Percentiles rank a stretch among this genome's conserved stretches.
Conservation (phyloP, 306 rosid species). For the Fragaria iinumae region DNA sequence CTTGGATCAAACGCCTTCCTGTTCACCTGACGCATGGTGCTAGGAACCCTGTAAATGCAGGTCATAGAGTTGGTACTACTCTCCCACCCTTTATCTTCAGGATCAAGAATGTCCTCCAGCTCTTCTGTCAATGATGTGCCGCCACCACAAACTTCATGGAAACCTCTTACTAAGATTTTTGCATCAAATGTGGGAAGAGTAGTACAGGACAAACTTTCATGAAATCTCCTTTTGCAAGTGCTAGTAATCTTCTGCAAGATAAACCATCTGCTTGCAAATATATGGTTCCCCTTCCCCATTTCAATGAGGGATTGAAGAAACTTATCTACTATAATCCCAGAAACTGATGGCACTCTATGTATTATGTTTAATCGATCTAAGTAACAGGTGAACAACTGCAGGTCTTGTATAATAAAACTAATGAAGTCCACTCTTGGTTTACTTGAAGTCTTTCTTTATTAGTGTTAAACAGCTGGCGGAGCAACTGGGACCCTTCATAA, state of each 20-base stretch:
- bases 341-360: background rate
- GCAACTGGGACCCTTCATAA: background rate
- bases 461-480: background rate
- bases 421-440: background rate
- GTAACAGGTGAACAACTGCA: background rate
- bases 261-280: background rate
- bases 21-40: background rate
- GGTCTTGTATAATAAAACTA: background rate
- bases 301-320: background rate
- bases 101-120: background rate
- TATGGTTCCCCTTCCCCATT: background rate
- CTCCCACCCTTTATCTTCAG: background rate
- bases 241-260: background rate
- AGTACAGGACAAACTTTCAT: background rate
- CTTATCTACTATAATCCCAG: background rate
- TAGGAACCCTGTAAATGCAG: conserved; percentile 18
- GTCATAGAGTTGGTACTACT: background rate
- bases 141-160: background rate
- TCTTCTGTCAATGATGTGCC: conserved; percentile 3
- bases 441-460: background rate
- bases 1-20: conserved; percentile 15
- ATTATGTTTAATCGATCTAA: background rate
- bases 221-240: background rate
- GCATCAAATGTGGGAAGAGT: background rate
- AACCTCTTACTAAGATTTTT: background rate